Base-by-base conservation (phyloP, 129 eudicot genomes). In the Saposhnikovia divaricata region DNA sequence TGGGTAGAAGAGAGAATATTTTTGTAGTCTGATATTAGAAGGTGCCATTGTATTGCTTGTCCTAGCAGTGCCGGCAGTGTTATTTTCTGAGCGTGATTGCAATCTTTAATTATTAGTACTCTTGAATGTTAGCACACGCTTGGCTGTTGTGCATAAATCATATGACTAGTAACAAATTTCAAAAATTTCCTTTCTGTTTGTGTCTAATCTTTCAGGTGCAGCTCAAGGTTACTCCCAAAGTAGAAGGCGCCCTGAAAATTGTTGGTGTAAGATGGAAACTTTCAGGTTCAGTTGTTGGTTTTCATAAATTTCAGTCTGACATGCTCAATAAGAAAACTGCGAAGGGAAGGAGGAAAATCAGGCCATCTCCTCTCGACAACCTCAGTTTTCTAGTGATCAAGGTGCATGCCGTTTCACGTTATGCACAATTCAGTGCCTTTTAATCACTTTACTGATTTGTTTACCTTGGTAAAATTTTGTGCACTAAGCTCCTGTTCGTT, bases 241-340 rank as follows among this genome's bases (percentile, higher is more conserved):
- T 73, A 77, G 97, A 95, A 84, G 99, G 99, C 79, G 82, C 78
- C 27, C 79, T 95, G 74, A 85, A 85, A 80, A 79, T 95, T 72
- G 92, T 88, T 80, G 99, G 99, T 78, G 94, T 95, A 40, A 86
- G 91, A 81, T 95, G 99, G 99, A 95, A 92, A 74, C 84, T 95
- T 61, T 95, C 99, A 31, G 97, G 91, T 85, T 92, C 89, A 37
- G 92, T 95, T 70, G 79, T 84, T 76, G 99, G 96, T 69, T 87
- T 85, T 85, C 85, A 87, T 81, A 78, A 78, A 28, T 92, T 95
- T 82, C 87, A 87, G 74, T 70, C 88, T 27, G 93, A 92, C 34
- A 37, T 83, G 68, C 78, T 86, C n/a, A 92, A 76, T 77, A 92
- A 87, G 85, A 86, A 80, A 85, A 81, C 74, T 79, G 74, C 88